These are phyloP conservation scores for Globisporangium ultimum DNA, from an alignment of 352 stramenopile species.

Conservation along the genomic window DNA sequence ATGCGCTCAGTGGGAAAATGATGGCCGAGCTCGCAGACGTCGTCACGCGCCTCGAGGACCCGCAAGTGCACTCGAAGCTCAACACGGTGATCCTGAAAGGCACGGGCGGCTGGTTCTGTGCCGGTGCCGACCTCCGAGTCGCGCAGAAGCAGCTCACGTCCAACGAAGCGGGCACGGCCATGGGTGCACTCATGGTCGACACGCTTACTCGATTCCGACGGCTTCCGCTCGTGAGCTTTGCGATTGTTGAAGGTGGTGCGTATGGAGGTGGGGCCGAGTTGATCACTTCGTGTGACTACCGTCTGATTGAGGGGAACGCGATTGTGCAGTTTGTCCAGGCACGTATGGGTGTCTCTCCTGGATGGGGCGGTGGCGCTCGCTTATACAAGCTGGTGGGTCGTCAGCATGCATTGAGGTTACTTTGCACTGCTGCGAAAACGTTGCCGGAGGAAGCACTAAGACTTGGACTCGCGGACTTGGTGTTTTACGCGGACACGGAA, in stretches of 20 bases:
- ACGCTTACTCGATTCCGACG: slow-evolving; percentile 67
- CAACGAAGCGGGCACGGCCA: slow-evolving; percentile 50
- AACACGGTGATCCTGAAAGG: slow-evolving; percentile 59
- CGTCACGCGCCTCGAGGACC: slow-evolving; percentile 55
- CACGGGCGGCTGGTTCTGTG: slow-evolving; percentile 75
- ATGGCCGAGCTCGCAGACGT: slow-evolving; percentile 83
- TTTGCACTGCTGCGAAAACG: slow-evolving; percentile 70
- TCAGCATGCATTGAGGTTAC: slow-evolving; percentile 63
- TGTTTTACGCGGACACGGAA: slow-evolving; percentile 37
- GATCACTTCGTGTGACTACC: slow-evolving; percentile 79
- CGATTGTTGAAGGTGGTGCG: slow-evolving; percentile 72
- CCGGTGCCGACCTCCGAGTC: slow-evolving; percentile 76
- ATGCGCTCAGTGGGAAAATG: slow-evolving; percentile 85
- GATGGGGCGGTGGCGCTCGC: slow-evolving; percentile 76
- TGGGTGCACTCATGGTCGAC: slow-evolving; percentile 74
- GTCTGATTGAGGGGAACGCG: slow-evolving; percentile 51
- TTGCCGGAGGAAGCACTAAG: slow-evolving; percentile 34
- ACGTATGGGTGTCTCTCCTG: slow-evolving; percentile 78
- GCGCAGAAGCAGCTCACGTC: slow-evolving; percentile 77
- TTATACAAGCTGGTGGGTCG: slow-evolving; percentile 77
- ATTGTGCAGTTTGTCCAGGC: slow-evolving; percentile 86
- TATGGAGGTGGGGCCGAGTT: slow-evolving; percentile 85
- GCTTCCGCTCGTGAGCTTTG: slow-evolving; percentile 78
- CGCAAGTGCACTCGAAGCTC: slow-evolving; percentile 47
- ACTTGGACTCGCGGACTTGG: slow-evolving; percentile 67